phyloP scores from a whole-genome alignment of 2,329 filamentous ascomycete species.

The Ophiostoma sp. region DNA sequence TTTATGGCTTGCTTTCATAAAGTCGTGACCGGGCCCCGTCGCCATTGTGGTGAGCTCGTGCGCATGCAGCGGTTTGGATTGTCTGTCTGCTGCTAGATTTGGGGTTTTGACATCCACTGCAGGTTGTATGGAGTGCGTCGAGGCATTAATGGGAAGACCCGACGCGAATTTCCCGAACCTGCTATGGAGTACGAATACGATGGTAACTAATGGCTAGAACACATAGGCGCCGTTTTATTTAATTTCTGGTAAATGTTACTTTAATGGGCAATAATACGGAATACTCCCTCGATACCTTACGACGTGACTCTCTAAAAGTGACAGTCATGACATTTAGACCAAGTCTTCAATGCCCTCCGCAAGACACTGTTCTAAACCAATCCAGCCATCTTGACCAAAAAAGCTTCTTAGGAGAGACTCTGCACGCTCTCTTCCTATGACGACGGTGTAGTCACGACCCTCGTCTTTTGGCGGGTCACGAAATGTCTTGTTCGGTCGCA shows the following conservation, averaged over 20 bases:
- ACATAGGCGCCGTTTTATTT: not conserved
- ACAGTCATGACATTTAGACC: not conserved
- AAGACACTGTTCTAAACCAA: conserved; percentile 13
- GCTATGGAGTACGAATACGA: not conserved
- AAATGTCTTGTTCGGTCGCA: conserved; percentile 29
- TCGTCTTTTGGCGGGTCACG: conserved; percentile 20
- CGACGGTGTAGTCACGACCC: not conserved
- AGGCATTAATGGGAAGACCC: not conserved
- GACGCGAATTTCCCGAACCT: not conserved
- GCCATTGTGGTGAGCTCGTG: no score
- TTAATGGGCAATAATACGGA: not conserved
- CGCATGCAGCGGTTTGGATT: no score
- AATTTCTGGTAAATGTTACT: conserved; percentile 2
- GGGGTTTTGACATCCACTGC: no score
- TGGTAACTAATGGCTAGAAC: not conserved
- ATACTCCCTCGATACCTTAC: not conserved
- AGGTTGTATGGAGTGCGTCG: conserved; percentile 33
- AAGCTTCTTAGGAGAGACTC: conserved; percentile 7
- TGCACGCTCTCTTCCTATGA: not conserved
- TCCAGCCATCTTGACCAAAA: conserved; percentile 19
- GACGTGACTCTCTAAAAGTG: not conserved
- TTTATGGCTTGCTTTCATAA: no score
- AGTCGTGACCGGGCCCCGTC: no score
- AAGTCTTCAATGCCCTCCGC: conserved; percentile 21
- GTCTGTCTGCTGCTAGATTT: no score